Percentiles rank a stretch among this genome's conserved stretches.
These are phyloP conservation scores for Dysphania ambrosioides DNA, from an alignment of 148 eudicot species.

Conservation along the genomic window DNA sequence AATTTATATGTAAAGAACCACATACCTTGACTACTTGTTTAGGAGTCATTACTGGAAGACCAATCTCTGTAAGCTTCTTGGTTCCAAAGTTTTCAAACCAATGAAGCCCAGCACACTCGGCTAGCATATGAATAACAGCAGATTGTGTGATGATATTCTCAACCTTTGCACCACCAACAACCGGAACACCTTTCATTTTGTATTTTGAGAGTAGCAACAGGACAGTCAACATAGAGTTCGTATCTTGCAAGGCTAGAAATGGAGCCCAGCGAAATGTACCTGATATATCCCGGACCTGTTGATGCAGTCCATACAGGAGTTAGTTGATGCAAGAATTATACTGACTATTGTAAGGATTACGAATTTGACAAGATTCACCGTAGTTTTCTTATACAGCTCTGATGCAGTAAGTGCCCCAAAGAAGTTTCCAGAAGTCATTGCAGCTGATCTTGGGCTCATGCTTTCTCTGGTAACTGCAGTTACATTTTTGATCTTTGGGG, in stretches of 20 bases:
- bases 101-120: slow-evolving; percentile 86
- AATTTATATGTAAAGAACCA: neutral
- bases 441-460: slow-evolving; percentile 68
- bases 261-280: slow-evolving; percentile 98
- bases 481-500: slow-evolving; percentile 33
- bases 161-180: slow-evolving; percentile 75
- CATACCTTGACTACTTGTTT: slow-evolving; percentile 56
- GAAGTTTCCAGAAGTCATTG: slow-evolving; percentile 74
- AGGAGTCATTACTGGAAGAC: slow-evolving; percentile 75
- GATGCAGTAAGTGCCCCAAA: slow-evolving; percentile 83
- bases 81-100: slow-evolving; percentile 94
- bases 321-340: slow-evolving; percentile 1
- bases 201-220: slow-evolving; percentile 81
- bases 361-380: slow-evolving; percentile 36
- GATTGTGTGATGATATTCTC: slow-evolving; percentile 84
- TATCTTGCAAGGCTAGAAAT: slow-evolving; percentile 82
- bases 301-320: slow-evolving; percentile 4
- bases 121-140: slow-evolving; percentile 92
- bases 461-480: slow-evolving; percentile 54
- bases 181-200: slow-evolving; percentile 94
- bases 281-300: slow-evolving; percentile 81
- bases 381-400: slow-evolving; percentile 76
- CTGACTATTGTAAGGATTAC: neutral
- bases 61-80: slow-evolving; percentile 64
- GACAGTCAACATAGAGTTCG: slow-evolving; percentile 86